Evolutionary conservation across 306 rosid genomes (phyloP).

Genomic region (Prosopis cineraria): DNA sequence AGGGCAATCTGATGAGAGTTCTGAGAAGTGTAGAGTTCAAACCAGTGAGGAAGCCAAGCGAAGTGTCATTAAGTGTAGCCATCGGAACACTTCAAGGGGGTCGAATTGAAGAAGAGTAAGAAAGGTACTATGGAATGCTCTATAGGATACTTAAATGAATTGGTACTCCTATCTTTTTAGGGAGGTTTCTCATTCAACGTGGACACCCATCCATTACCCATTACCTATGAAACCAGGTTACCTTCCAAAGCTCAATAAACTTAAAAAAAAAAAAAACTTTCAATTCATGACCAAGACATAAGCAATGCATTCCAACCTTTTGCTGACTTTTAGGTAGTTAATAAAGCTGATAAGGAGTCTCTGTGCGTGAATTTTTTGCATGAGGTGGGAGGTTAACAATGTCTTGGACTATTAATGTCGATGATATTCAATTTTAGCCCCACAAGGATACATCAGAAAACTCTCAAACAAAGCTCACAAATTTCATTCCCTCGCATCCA

Average conservation of each 20-base stretch:
- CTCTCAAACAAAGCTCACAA: background rate
- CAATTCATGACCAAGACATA: background rate
- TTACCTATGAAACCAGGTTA: slow-evolving; percentile 5
- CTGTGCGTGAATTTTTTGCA: background rate
- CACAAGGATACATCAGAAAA: slow-evolving; percentile 18
- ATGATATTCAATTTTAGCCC: slow-evolving; percentile 18
- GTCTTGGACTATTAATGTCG: background rate
- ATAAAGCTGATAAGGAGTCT: slow-evolving; percentile 13
- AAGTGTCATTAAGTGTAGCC: background rate
- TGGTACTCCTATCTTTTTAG: background rate
- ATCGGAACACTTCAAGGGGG: background rate
- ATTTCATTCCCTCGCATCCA: slow-evolving; percentile 9
- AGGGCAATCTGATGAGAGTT: background rate
- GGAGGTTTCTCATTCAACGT: background rate
- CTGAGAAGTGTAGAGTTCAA: background rate
- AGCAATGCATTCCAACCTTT: slow-evolving; percentile 4
- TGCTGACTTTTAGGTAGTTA: slow-evolving; percentile 10
- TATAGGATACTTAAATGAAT: background rate
- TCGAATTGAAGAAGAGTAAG: background rate
- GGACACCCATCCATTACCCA: background rate
- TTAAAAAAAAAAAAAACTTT: background rate
- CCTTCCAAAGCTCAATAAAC: background rate
- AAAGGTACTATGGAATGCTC: background rate
- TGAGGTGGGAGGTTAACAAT: background rate
- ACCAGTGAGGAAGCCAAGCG: background rate